Conservation (phyloP, 2,329 filamentous ascomycete genomes). For the Cadophora malorum region DNA sequence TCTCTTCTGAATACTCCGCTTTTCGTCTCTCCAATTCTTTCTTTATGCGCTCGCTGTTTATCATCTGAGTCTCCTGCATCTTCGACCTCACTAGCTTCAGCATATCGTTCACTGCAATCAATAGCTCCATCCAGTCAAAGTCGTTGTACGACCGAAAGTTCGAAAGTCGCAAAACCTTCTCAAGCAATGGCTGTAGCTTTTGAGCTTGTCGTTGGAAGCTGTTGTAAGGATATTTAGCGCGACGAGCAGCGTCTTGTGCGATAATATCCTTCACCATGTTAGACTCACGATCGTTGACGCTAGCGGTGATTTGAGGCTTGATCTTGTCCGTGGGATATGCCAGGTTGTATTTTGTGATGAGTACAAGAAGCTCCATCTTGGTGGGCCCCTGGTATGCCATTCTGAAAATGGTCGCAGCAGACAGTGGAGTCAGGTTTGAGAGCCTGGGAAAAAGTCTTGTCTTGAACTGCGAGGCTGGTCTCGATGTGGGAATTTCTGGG, state of each 20-base stretch:
- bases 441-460: no score
- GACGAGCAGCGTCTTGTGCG: not conserved
- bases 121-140: not conserved
- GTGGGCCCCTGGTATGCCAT: not conserved
- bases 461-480: no score
- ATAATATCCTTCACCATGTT: not conserved
- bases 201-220: slow-evolving; percentile 7
- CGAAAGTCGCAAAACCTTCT: not conserved
- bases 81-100: not conserved
- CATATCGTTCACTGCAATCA: slow-evolving; percentile 8
- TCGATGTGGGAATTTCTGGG: no score
- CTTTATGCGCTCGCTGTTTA: not conserved
- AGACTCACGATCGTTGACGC: not conserved
- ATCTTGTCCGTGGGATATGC: not conserved
- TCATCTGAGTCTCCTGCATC: not conserved
- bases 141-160: not conserved
- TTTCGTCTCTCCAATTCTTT: not conserved
- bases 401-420: not conserved
- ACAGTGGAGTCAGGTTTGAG: no score
- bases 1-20: not conserved
- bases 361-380: not conserved
- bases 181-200: not conserved
- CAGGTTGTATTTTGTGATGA: not conserved
- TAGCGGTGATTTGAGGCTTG: not conserved
- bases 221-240: slow-evolving; percentile 4